Evolutionary conservation across 805 yeast species (phyloP).

Genomic region (Cyberlindnera saturnus): DNA sequence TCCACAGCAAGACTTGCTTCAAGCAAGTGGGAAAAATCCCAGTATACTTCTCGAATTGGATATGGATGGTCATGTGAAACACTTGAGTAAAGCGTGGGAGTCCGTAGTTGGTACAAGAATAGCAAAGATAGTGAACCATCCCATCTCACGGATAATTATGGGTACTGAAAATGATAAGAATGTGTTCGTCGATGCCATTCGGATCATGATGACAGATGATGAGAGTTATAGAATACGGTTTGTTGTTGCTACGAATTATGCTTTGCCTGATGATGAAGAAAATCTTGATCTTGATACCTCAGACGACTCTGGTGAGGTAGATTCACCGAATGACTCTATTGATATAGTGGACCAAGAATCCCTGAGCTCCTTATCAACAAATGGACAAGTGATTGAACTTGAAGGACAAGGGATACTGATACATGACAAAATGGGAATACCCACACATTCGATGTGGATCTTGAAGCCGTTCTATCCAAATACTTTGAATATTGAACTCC

Average conservation of each 20-base stretch:
- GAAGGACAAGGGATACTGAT: conserved; percentile 94
- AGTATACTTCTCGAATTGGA: conserved; percentile 82
- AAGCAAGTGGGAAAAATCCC: conserved; percentile 65
- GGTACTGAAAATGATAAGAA: conserved; percentile 59
- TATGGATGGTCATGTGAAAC: conserved; percentile 70
- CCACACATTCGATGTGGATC: conserved; percentile 90
- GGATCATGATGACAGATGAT: conserved; percentile 67
- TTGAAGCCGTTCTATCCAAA: conserved; percentile 72
- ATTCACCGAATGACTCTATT: conserved; percentile 2
- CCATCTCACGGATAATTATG: conserved; percentile 56
- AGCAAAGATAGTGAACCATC: conserved; percentile 45
- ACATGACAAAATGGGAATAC: conserved; percentile 52
- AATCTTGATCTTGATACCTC: conserved; percentile 9
- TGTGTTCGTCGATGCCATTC: conserved; percentile 65
- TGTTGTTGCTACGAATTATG: conserved; percentile 38
- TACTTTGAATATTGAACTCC: conserved; percentile 59
- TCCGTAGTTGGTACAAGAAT: conserved; percentile 63
- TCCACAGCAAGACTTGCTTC: conserved; percentile 40
- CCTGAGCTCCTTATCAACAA: conserved; percentile 37
- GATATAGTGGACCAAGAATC: conserved; percentile 28
- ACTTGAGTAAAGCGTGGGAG: conserved; percentile 75
- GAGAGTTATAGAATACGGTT: conserved; percentile 75
- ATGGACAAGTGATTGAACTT: conserved; percentile 60
- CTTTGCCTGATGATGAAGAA: conserved; percentile 21
- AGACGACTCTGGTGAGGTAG: neutral